phyloP scores from a whole-genome alignment of 805 yeast genomes.

The Metschnikowia kofuensis region DNA sequence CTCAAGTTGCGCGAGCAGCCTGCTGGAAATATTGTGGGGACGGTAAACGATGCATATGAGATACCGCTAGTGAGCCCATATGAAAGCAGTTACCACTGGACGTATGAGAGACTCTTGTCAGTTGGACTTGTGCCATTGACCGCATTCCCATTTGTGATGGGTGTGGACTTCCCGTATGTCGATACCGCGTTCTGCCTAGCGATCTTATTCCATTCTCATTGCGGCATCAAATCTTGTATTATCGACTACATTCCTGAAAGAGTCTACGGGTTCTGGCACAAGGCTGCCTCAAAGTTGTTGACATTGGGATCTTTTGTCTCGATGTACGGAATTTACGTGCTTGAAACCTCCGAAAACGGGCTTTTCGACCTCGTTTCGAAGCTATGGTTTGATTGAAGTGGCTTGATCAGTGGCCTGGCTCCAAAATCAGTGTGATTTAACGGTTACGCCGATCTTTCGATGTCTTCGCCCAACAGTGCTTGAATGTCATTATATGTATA shows the following conservation, averaged over 20 bases:
- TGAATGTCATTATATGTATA: too few species aligned
- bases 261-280: slow-evolving; percentile 76
- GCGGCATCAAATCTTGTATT: slow-evolving; percentile 89
- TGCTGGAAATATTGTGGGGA: slow-evolving; percentile 88
- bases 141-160: slow-evolving; percentile 72
- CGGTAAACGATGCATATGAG: slow-evolving; percentile 83
- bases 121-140: slow-evolving; percentile 73
- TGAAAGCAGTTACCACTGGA: slow-evolving; percentile 93
- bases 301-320: slow-evolving; percentile 69
- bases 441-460: too few species aligned
- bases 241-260: slow-evolving; percentile 89
- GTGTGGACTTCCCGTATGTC: slow-evolving; percentile 62
- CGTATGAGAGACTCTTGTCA: slow-evolving; percentile 74
- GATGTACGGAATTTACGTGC: slow-evolving; percentile 74
- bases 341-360: slow-evolving; percentile 82
- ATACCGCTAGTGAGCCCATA: slow-evolving; percentile 59
- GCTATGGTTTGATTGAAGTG: slow-evolving; percentile 55
- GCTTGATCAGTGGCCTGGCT: background rate
- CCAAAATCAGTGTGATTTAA: background rate
- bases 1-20: slow-evolving; percentile 69
- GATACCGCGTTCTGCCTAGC: slow-evolving; percentile 71
- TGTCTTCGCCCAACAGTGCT: too few species aligned
- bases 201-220: slow-evolving; percentile 72
- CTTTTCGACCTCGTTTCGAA: slow-evolving; percentile 59
- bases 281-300: slow-evolving; percentile 63